Base-by-base conservation (phyloP, 495 filamentous ascomycete species). In the Aspergillus mulundensis region DNA sequence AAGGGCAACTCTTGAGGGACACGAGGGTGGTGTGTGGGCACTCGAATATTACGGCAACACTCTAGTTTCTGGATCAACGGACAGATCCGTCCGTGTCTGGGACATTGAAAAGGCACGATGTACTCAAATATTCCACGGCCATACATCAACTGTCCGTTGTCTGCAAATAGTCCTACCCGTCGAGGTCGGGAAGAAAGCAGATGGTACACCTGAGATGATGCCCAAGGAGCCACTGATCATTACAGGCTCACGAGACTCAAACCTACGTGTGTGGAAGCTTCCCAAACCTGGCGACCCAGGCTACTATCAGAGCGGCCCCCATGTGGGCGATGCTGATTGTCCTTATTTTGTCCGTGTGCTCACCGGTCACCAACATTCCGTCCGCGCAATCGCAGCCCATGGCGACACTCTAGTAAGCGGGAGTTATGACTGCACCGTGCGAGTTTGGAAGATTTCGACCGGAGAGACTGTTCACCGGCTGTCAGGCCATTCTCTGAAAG, bases 1-100 rank as follows among this genome's bases (percentile, higher is more conserved):
- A 48, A 84, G 89, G 55, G 87, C 82, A 50, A 89, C 84, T 36
- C 81, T 99, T 5, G 86, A 88, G 65, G 94, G 94, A 18, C 94
- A 99, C 66, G 95, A 99, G 64, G 94, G 94, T 42, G 94, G 94
- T 42, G 94, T 99, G 5, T 99, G 94, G 94, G 94, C 94, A 44
- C 78, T 99, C 28, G 91, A 99, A 64, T 97, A 99, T 64, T 84
- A 95, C 59, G 93, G 91, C 48, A 96, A 97, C 63, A 90, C 87
- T 12, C 74, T 99, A 19, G 94, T 99, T 3, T 99, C 94, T 30
- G 94, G 95, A 12, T 96, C 92, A 19, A 99, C 94, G 0, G 94
- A 99, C 71, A 83, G 94, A 24, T 91, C 94, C 6, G 95, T 99
- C 23, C 83, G 94, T 24, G 91, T 99, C 3, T 99, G 94, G 94